These are phyloP conservation scores for Candida sphagnicola DNA, from an alignment of 805 yeast species.

Conservation along the genomic window DNA sequence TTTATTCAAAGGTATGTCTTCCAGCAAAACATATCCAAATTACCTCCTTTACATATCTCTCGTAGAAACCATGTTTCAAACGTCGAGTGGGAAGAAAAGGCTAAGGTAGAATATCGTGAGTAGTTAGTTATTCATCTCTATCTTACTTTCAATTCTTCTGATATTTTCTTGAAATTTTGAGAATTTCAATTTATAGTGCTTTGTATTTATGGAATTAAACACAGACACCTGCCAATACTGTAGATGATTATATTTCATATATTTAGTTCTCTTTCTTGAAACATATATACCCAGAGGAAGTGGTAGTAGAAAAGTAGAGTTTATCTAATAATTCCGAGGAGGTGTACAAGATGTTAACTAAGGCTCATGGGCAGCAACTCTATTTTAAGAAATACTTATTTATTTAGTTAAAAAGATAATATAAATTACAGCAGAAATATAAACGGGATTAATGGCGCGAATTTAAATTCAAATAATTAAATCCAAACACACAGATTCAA, in stretches of 20 bases:
- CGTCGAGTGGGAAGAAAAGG: constrained; percentile 60
- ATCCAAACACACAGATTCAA: neutral
- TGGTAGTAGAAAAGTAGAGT: neutral
- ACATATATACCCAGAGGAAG: neutral
- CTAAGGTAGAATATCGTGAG: constrained; percentile 52
- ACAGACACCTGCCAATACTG: no score
- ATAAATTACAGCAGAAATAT: neutral
- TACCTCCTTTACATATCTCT: constrained; percentile 54
- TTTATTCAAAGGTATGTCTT: constrained; percentile 46
- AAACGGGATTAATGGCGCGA: neutral
- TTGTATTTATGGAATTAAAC: neutral
- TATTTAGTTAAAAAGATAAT: neutral
- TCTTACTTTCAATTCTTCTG: neutral
- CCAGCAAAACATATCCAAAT: constrained; percentile 39
- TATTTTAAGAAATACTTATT: neutral
- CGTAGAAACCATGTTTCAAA: constrained; percentile 60
- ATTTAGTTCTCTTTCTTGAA: no score
- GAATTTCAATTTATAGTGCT: neutral
- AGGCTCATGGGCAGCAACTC: neutral
- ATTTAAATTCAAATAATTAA: no score
- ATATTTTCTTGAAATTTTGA: neutral
- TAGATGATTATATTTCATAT: no score
- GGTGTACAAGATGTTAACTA: neutral
- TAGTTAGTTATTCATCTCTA: no score
- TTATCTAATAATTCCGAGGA: neutral